A percentile compares a stretch with the other conserved stretches of the same genome.
Conservation (phyloP, 1,284 basidiomycete genomes). For the Sanghuangporus weigelae region DNA sequence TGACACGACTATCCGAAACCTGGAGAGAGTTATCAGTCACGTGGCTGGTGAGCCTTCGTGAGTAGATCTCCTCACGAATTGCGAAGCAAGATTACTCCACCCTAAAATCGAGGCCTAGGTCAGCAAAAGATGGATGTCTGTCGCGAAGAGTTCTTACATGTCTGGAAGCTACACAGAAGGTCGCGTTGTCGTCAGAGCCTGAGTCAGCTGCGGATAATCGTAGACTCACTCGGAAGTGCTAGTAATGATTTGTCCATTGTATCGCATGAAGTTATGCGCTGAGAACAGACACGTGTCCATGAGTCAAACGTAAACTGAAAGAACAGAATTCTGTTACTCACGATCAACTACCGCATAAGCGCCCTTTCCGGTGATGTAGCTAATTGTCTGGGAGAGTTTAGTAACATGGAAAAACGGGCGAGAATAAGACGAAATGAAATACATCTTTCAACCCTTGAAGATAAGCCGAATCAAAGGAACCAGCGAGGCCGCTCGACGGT, state of each 20-base stretch:
- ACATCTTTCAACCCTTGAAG: constrained; percentile 45
- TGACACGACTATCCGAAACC: constrained; percentile 47
- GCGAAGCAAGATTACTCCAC: constrained; percentile 50
- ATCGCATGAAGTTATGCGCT: constrained; percentile 60
- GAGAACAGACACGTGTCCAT: constrained; percentile 7
- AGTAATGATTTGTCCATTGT: constrained; percentile 45
- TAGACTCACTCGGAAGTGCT: constrained; percentile 41
- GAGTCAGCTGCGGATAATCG: background rate
- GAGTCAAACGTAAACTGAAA: background rate
- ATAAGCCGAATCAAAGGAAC: constrained; percentile 48
- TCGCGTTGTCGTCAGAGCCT: background rate
- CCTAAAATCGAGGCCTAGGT: constrained; percentile 26
- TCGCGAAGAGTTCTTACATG: constrained; percentile 32
- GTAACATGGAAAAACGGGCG: background rate
- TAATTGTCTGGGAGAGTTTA: constrained; percentile 34
- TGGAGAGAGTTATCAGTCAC: constrained; percentile 20
- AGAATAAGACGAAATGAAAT: background rate
- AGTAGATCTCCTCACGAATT: constrained; percentile 33
- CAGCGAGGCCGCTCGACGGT: constrained; percentile 40
- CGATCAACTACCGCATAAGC: constrained; percentile 53
- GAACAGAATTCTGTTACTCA: constrained; percentile 25
- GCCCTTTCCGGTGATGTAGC: constrained; percentile 57
- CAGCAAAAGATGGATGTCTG: background rate
- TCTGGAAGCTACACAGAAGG: constrained; percentile 40
- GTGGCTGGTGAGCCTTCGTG: background rate